Evolutionary conservation across 192 early-diverging fungal genomes (phyloP), one percentile per base, ranked within the genome.

Genomic region (Coemansia sp.): DNA sequence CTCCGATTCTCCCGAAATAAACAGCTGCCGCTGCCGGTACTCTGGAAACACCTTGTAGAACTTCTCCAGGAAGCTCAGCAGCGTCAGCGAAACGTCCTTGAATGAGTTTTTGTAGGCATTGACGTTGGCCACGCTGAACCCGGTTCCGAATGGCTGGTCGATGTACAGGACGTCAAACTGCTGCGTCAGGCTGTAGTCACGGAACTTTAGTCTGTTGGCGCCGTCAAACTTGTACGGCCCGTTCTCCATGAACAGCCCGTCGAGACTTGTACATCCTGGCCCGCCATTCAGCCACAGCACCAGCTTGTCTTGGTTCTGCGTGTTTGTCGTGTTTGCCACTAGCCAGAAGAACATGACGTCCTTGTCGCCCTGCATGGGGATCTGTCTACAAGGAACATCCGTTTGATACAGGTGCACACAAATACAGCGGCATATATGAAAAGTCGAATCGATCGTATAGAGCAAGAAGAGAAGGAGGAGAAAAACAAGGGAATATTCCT

Each of bases 1-100:
- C 76, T 81, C 88, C 29, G 87, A 89, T 70, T 91, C 90, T 6
- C 90, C 90, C 0, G 86, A 70, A n/a, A 91, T 41, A 61, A 86
- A 91, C n/a, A 89, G 50, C 63, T 91, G 64, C 36, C 66, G 59
- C 19, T 52, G 28, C 8, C 65, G 57, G 34, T 72, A 76, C 19
- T 87, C 81, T 0, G 82, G 81, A 74, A 88, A 91, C 53, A 83
- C 62, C 6, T 41, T 4, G 59, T 84, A 88, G 56, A 87, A 90
- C 28, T 71, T 74, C 1, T 73, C 60, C 36, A 90, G 29, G 61
- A 90, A 91, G 11, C 40, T 55, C 17, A 84, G 22, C 50, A 91
- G 83, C 13, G 70, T 40, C 3, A 50, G 50, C 1, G 81, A 72
- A 8, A 79, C 70, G 48, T 84, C 60, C 41, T 66, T 68, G 36